phyloP scores from a whole-genome alignment of 257 asterid species.

The Gentiana straminea region DNA sequence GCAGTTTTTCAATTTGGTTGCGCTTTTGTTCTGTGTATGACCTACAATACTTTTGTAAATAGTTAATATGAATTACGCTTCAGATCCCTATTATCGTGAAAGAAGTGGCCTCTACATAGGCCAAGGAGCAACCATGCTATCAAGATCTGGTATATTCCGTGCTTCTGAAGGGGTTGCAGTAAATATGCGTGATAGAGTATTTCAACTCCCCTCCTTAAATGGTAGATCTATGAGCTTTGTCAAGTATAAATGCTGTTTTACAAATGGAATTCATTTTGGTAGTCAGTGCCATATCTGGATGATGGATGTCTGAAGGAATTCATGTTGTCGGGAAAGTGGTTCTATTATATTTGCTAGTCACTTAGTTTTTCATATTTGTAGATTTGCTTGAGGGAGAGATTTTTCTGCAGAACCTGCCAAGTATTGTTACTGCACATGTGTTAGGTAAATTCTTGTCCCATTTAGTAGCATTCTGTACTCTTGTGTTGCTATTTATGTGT shows the following conservation, averaged over 20 bases:
- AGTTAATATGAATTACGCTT: constrained; percentile 12
- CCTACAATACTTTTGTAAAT: neutral
- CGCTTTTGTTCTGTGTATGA: too few relatives aligned
- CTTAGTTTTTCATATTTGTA: constrained; percentile 23
- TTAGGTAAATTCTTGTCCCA: constrained; percentile 32
- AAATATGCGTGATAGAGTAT: constrained; percentile 71
- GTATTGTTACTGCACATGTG: constrained; percentile 84
- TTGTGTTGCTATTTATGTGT: too few relatives aligned
- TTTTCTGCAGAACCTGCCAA: constrained; percentile 96
- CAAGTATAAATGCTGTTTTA: neutral
- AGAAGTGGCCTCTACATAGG: constrained; percentile 84
- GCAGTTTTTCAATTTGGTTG: too few relatives aligned
- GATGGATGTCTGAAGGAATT: too few relatives aligned
- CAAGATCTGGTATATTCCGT: constrained; percentile 90
- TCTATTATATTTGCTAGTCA: neutral
- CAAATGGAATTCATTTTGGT: neutral
- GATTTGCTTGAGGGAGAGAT: constrained; percentile 93
- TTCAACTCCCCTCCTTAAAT: constrained; percentile 63
- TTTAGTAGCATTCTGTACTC: neutral
- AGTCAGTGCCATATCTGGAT: neutral
- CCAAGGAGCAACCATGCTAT: constrained; percentile 75
- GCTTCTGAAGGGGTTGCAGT: constrained; percentile 72
- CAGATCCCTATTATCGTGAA: constrained; percentile 71
- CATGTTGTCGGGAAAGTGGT: neutral
- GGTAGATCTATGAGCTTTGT: constrained; percentile 30